Evolutionary conservation across 2,329 filamentous ascomycete genomes (phyloP).

Genomic region (Apiospora marii): DNA sequence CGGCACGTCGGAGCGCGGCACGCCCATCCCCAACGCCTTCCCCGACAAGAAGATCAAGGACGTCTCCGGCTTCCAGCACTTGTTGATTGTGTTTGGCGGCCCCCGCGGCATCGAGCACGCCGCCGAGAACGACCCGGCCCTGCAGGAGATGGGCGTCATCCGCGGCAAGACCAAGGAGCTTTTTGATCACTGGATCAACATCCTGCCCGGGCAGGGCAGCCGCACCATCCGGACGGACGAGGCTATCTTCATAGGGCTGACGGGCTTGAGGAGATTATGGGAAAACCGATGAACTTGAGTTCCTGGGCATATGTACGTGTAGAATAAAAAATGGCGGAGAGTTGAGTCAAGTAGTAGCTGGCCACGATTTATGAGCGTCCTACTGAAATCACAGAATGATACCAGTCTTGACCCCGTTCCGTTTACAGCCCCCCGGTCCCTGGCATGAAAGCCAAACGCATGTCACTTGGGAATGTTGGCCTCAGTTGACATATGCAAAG

Average conservation of each 20-base stretch:
- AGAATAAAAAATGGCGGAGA: constrained; percentile 5
- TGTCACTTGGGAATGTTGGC: no score
- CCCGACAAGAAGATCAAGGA: constrained; percentile 49
- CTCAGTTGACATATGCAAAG: no score
- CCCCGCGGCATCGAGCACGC: constrained; percentile 82
- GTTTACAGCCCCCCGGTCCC: neutral
- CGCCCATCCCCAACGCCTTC: constrained; percentile 56
- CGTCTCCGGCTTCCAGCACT: constrained; percentile 66
- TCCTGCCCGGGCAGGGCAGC: constrained; percentile 82
- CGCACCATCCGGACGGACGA: constrained; percentile 86
- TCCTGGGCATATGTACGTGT: neutral
- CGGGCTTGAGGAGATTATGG: constrained; percentile 70
- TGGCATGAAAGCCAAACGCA: no score
- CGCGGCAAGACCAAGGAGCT: constrained; percentile 71
- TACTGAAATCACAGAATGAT: constrained; percentile 1
- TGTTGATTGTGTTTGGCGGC: constrained; percentile 82
- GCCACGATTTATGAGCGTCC: constrained; percentile 6
- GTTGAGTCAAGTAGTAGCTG: neutral
- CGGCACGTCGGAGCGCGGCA: constrained; percentile 82
- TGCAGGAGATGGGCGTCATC: constrained; percentile 68
- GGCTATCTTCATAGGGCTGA: constrained; percentile 79
- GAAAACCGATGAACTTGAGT: constrained; percentile 33
- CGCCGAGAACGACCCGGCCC: constrained; percentile 64
- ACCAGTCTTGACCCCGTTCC: neutral
- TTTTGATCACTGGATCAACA: constrained; percentile 87